phyloP scores from a whole-genome alignment of 2,329 filamentous ascomycete genomes.

The Lecanicillium sp. region DNA sequence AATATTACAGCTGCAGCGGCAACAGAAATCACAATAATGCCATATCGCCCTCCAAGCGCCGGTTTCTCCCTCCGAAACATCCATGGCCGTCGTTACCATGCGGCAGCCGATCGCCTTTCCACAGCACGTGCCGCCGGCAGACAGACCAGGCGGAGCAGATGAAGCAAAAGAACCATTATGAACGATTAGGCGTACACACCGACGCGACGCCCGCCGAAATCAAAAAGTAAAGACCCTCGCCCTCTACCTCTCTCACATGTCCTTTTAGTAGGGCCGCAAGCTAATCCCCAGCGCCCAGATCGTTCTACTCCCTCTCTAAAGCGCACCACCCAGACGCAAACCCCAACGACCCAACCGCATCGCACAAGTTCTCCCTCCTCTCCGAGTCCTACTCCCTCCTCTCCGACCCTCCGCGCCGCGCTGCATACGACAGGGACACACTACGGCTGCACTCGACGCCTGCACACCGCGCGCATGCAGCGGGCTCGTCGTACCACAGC shows the following conservation, averaged over 20 bases:
- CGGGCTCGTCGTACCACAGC: slow-evolving; percentile 36
- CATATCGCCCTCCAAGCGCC: no score
- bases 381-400: slow-evolving; percentile 78
- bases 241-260: slow-evolving; percentile 5
- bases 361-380: slow-evolving; percentile 72
- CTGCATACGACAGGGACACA: slow-evolving; percentile 71
- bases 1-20: no score
- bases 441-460: slow-evolving; percentile 28
- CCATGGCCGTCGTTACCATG: no score
- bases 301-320: slow-evolving; percentile 90
- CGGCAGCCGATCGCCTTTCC: no score
- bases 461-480: slow-evolving; percentile 16
- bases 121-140: neutral
- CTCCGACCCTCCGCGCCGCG: slow-evolving; percentile 63
- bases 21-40: no score
- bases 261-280: neutral
- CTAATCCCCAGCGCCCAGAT: slow-evolving; percentile 28
- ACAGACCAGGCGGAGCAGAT: neutral
- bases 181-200: slow-evolving; percentile 64
- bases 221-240: slow-evolving; percentile 56
- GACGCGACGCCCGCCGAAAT: slow-evolving; percentile 69
- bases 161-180: slow-evolving; percentile 60
- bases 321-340: slow-evolving; percentile 89
- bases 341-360: slow-evolving; percentile 63
- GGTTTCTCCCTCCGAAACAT: no score